Conservation (phyloP, 2,329 filamentous ascomycete species). For the Ophiostoma novo-ulmi region DNA sequence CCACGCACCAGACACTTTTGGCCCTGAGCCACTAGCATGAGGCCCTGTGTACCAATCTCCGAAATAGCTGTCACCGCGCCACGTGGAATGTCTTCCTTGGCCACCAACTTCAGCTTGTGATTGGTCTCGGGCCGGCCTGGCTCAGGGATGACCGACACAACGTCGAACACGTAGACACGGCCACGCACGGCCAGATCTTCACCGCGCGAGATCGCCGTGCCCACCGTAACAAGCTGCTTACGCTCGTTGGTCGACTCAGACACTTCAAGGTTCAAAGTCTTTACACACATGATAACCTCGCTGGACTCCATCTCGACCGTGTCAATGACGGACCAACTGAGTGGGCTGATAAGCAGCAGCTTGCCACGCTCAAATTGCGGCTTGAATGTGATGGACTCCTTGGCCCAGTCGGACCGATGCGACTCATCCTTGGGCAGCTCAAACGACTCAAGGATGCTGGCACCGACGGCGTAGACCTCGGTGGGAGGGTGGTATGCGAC, state of each 20-base stretch:
- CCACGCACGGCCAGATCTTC: slow-evolving; percentile 86
- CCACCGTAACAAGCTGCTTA: slow-evolving; percentile 74
- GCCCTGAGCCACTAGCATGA: slow-evolving; percentile 84
- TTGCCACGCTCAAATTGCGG: slow-evolving; percentile 67
- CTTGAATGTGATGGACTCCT: slow-evolving; percentile 59
- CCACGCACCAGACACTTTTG: slow-evolving; percentile 97
- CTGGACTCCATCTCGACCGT: slow-evolving; percentile 65
- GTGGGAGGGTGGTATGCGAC: slow-evolving; percentile 72
- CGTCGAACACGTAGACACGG: slow-evolving; percentile 82
- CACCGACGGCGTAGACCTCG: slow-evolving; percentile 71
- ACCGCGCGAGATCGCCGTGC: slow-evolving; percentile 78
- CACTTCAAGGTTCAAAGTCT: slow-evolving; percentile 78
- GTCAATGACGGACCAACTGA: slow-evolving; percentile 74
- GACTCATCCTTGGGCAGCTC: slow-evolving; percentile 83
- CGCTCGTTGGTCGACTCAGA: slow-evolving; percentile 88
- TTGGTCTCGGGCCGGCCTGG: slow-evolving; percentile 81
- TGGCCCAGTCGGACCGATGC: slow-evolving; percentile 72
- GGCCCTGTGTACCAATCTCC: slow-evolving; percentile 78
- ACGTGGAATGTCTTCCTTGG: slow-evolving; percentile 84
- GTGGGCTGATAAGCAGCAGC: slow-evolving; percentile 73
- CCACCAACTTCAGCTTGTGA: slow-evolving; percentile 76
- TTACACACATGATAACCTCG: slow-evolving; percentile 75
- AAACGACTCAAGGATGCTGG: slow-evolving; percentile 63
- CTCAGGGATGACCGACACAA: slow-evolving; percentile 86
- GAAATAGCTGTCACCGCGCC: slow-evolving; percentile 85